Evolutionary conservation across 495 filamentous ascomycete species (phyloP), one percentile per base, ranked within the genome.

Genomic region (Bacidia rubella): DNA sequence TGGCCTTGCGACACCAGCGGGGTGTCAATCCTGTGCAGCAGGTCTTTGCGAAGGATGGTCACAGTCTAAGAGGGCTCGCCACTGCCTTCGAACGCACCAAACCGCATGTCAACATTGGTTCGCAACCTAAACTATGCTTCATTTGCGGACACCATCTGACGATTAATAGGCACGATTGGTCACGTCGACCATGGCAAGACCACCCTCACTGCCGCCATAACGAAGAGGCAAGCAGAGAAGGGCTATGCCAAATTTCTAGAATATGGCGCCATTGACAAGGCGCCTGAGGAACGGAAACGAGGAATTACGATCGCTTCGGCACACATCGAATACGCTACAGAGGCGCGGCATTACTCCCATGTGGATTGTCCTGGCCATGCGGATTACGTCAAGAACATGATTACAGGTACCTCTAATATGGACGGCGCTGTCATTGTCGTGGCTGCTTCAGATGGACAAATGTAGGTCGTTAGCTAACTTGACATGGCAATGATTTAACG

Each of bases 371-470:
- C 92, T 51, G 92, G 92, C 69, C 92, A 98, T 81, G 92, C 92
- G 66, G 92, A 98, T 87, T 98, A 97, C 77, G 96, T 98, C 73
- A 98, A 98, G 82, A 98, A 98, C 80, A 96, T 96, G 90, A 96
- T 96, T 69, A 95, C 90, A 59, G 90, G 90, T 77, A 86, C 90
- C 54, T 87, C 90, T 57, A 87, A 81, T 76, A 96, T 96, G 90
- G 90, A 96, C 61, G 90, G 92, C 65, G 90, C 92, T 58, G 87
- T 98, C 64, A 95, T 98, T 69, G 92, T 98, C 54, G 93, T 97
- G 62, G 93, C 92, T 66, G 92, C 92, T 68, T 94, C 87, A 24
- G 92, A 98, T 68, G 92, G 92, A 70, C 92, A 97, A 77, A 98
- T 98, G 92, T 82, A 73, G 66, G 62, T 53, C 47, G 19, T 49